These are phyloP conservation scores for Alternaria sp. DNA, from an alignment of 2,329 filamentous ascomycete species.

Conservation along the genomic window DNA sequence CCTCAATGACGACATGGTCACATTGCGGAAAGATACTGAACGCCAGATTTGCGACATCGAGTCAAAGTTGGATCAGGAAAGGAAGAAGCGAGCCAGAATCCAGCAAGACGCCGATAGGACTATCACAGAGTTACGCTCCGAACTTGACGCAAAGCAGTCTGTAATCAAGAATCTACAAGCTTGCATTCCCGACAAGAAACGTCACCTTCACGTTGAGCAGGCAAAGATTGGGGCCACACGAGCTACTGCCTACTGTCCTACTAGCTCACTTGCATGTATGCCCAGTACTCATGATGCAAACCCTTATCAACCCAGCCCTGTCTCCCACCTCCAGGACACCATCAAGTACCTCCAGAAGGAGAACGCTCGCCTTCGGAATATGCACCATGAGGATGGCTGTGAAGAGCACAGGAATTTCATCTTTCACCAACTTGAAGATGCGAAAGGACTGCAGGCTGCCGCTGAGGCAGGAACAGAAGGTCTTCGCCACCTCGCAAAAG, in stretches of 20 bases:
- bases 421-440: conserved; percentile 2
- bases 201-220: not conserved
- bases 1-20: not conserved
- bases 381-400: not conserved
- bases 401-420: not conserved
- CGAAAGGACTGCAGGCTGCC: not conserved
- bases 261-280: not conserved
- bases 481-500: not conserved
- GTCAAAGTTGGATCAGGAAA: not conserved
- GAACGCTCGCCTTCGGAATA: not conserved
- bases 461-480: conserved; percentile 8
- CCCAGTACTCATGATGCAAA: not conserved
- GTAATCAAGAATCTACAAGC: not conserved
- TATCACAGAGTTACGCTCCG: not conserved
- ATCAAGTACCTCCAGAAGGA: not conserved
- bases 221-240: not conserved
- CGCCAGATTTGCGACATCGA: not conserved
- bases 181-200: not conserved
- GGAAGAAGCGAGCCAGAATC: not conserved
- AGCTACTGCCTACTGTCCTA: not conserved
- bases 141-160: not conserved
- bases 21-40: not conserved
- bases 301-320: no score
- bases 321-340: not conserved
- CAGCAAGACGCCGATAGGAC: not conserved